Conservation (phyloP, 805 yeast genomes). For the Kluyveromyces lactis region DNA sequence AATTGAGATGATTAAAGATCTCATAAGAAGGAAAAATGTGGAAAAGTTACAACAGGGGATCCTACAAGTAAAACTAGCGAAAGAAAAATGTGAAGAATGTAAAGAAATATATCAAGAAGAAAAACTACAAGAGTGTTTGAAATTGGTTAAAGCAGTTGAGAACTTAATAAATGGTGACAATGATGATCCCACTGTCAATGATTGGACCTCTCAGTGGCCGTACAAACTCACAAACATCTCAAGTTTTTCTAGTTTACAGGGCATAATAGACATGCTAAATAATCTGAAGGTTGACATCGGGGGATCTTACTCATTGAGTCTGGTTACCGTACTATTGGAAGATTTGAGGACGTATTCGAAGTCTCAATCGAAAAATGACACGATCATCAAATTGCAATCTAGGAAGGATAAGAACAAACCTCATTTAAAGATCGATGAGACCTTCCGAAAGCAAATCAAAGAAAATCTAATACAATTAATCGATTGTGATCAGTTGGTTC, state of each 20-base stretch:
- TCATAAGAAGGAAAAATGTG: constrained; percentile 49
- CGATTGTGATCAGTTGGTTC: constrained; percentile 50
- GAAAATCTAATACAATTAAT: constrained; percentile 47
- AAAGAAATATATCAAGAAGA: constrained; percentile 13
- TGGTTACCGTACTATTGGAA: constrained; percentile 44
- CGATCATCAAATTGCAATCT: constrained; percentile 39
- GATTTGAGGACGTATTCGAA: constrained; percentile 58
- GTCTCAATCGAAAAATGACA: constrained; percentile 37
- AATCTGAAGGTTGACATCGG: constrained; percentile 59
- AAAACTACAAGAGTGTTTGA: constrained; percentile 43
- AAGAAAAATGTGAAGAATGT: constrained; percentile 37
- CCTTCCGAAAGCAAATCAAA: constrained; percentile 36
- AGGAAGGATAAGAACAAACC: constrained; percentile 26
- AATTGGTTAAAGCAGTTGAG: constrained; percentile 50
- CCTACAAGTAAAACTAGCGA: constrained; percentile 37
- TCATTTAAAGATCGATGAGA: constrained; percentile 33
- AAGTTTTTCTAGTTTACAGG: constrained; percentile 25
- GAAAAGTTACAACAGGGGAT: constrained; percentile 56
- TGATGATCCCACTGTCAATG: constrained; percentile 22
- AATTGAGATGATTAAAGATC: constrained; percentile 39
- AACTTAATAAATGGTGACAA: constrained; percentile 47
- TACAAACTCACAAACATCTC: constrained; percentile 26
- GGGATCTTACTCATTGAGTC: constrained; percentile 50
- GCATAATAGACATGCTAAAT: constrained; percentile 43
- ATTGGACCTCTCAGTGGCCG: constrained; percentile 36